Percentiles rank a stretch among this genome's conserved stretches.
Evolutionary conservation across 768 basidiomycete species (phyloP).

Genomic region (Lactarius hengduanensis): DNA sequence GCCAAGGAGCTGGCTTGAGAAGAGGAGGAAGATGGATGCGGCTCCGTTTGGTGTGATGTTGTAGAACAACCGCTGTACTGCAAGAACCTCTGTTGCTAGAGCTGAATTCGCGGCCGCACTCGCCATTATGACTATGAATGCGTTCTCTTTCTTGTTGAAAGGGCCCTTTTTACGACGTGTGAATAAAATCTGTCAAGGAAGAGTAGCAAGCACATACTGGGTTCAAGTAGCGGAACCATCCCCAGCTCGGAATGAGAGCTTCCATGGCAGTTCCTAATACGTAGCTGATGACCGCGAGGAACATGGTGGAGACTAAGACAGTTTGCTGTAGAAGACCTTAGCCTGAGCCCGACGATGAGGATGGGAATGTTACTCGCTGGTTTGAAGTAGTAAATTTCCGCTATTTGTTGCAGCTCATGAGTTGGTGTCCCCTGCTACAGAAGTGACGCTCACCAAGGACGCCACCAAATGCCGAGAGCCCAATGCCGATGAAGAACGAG

Average conservation of each 20-base stretch:
- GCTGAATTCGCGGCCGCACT: slow-evolving; percentile 54
- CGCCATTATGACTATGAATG: slow-evolving; percentile 59
- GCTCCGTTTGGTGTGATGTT: slow-evolving; percentile 49
- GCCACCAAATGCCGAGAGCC: slow-evolving; percentile 50
- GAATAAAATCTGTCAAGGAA: neutral
- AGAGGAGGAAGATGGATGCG: slow-evolving; percentile 45
- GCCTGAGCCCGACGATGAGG: neutral
- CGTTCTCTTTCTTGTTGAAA: slow-evolving; percentile 61
- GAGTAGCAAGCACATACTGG: slow-evolving; percentile 39
- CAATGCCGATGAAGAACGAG: slow-evolving; percentile 46
- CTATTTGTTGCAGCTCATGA: slow-evolving; percentile 48
- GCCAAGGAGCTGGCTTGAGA: slow-evolving; percentile 41
- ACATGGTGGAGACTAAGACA: slow-evolving; percentile 51
- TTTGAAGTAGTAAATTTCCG: slow-evolving; percentile 63
- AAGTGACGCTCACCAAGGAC: slow-evolving; percentile 42
- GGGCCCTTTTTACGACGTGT: slow-evolving; percentile 41
- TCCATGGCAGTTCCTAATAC: slow-evolving; percentile 49
- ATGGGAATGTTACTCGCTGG: slow-evolving; percentile 38
- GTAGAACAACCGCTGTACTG: slow-evolving; percentile 47
- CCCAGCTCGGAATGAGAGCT: slow-evolving; percentile 44
- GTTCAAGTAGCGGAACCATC: slow-evolving; percentile 50
- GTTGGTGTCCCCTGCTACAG: slow-evolving; percentile 30
- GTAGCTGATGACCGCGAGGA: slow-evolving; percentile 51
- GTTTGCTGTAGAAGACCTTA: slow-evolving; percentile 45
- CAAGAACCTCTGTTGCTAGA: slow-evolving; percentile 52